Conservation (phyloP, 306 rosid species). For the Alnus glutinosa region DNA sequence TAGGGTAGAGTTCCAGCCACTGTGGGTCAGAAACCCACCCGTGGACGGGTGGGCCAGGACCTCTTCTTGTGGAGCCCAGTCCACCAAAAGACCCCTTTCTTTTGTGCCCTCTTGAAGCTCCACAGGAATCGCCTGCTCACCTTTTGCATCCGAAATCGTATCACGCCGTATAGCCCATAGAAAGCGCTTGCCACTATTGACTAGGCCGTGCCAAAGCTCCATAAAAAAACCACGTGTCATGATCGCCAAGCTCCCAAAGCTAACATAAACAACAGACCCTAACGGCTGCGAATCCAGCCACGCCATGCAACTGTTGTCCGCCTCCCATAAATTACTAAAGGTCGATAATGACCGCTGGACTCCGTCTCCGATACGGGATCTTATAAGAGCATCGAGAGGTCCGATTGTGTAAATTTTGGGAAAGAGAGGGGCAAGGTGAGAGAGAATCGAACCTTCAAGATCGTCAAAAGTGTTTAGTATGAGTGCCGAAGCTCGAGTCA, state of each 20-base stretch:
- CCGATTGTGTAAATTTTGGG: background rate
- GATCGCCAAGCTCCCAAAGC: conserved; percentile 32
- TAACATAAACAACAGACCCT: conserved; percentile 33
- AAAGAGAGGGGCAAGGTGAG: background rate
- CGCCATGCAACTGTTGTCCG: conserved; percentile 24
- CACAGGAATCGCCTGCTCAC: too few relatives aligned
- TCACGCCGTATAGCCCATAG: background rate
- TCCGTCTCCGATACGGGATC: background rate
- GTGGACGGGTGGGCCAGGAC: too few relatives aligned
- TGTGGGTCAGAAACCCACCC: conserved; percentile 36
- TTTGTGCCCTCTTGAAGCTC: too few relatives aligned
- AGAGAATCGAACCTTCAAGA: too few relatives aligned
- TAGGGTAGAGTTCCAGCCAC: background rate
- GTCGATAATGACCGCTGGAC: background rate
- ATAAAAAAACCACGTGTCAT: background rate
- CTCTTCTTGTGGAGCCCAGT: too few relatives aligned
- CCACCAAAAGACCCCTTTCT: too few relatives aligned
- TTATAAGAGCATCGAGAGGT: background rate
- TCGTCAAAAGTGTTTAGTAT: too few relatives aligned
- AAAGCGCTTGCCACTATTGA: background rate
- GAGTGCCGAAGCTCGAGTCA: too few relatives aligned
- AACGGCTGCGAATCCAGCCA: conserved; percentile 45
- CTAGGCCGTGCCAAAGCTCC: conserved; percentile 50
- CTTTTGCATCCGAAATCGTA: too few relatives aligned
- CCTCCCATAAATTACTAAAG: conserved; percentile 8